Percentiles rank a stretch among this genome's conserved stretches.
These are phyloP conservation scores for Trypanosoma lewisi DNA, from an alignment of 208 protist genomes.

Conservation along the genomic window DNA sequence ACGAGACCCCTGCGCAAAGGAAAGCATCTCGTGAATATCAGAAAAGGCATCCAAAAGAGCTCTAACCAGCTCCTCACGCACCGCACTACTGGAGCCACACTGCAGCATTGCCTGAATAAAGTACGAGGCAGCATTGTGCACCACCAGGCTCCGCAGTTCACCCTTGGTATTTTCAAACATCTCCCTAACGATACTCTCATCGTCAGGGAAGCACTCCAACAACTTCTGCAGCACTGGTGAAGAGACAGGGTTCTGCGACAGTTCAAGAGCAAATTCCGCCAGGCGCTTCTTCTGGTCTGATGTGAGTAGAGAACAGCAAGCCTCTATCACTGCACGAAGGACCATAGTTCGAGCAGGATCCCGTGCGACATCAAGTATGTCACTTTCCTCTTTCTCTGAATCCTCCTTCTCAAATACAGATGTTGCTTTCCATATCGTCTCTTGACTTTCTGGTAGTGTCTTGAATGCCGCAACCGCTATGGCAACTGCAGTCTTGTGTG, in stretches of 20 bases:
- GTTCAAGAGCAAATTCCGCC: slow-evolving; percentile 27
- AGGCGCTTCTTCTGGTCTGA: slow-evolving; percentile 25
- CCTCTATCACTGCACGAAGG: slow-evolving; percentile 73
- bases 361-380: slow-evolving; percentile 39
- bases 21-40: slow-evolving; percentile 50
- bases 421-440: slow-evolving; percentile 11
- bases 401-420: neutral
- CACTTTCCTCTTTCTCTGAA: slow-evolving; percentile 9
- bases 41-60: slow-evolving; percentile 38
- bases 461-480: slow-evolving; percentile 33
- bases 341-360: slow-evolving; percentile 70
- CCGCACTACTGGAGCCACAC: slow-evolving; percentile 30
- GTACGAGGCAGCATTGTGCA: slow-evolving; percentile 58
- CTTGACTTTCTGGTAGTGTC: slow-evolving; percentile 22
- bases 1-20: slow-evolving; percentile 72
- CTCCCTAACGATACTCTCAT: slow-evolving; percentile 5
- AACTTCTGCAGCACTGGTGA: slow-evolving; percentile 85
- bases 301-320: slow-evolving; percentile 28
- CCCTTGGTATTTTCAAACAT: slow-evolving; percentile 36
- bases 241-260: slow-evolving; percentile 62
- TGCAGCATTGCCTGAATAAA: slow-evolving; percentile 76
- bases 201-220: slow-evolving; percentile 38
- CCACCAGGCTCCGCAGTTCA: slow-evolving; percentile 45
- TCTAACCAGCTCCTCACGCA: slow-evolving; percentile 43
- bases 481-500: slow-evolving; percentile 30